Conservation (phyloP, 495 filamentous ascomycete species). For the Hypoxylon intermedium region DNA sequence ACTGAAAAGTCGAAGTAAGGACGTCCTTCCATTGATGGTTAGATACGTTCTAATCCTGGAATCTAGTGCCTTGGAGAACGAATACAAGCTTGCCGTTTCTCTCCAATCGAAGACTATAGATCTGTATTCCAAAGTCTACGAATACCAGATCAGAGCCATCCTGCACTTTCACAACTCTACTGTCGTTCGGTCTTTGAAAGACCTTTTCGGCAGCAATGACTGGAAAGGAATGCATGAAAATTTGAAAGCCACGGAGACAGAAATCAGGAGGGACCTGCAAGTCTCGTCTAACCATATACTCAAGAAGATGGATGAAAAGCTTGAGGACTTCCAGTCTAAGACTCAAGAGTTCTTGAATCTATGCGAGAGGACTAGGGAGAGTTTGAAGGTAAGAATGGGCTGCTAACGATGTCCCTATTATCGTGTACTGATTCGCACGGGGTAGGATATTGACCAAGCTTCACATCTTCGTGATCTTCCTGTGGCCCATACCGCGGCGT, state of each 20-base stretch:
- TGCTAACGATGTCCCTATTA: background rate
- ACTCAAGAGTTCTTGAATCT: background rate
- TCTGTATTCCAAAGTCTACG: constrained; percentile 8
- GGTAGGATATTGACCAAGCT: background rate
- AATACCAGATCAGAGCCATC: constrained; percentile 10
- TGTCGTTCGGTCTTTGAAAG: background rate
- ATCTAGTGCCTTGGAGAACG: background rate
- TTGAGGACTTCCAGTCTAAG: background rate
- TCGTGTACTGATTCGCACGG: background rate
- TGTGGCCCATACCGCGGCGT: constrained; percentile 24
- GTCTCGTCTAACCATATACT: background rate
- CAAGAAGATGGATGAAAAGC: background rate
- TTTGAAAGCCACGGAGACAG: background rate
- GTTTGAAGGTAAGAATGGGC: background rate
- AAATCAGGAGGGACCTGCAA: constrained; percentile 2
- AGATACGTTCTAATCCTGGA: background rate
- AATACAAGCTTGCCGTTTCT: background rate
- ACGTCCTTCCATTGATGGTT: background rate
- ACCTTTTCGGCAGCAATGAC: constrained; percentile 1
- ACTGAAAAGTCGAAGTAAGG: background rate
- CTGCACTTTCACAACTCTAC: constrained; percentile 1
- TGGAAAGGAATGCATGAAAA: constrained; percentile 9
- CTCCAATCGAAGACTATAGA: constrained; percentile 18
- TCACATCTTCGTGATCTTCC: background rate
- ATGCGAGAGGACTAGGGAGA: background rate